phyloP scores from a whole-genome alignment of 305 asterid genomes.

The Coffea humblotiana region DNA sequence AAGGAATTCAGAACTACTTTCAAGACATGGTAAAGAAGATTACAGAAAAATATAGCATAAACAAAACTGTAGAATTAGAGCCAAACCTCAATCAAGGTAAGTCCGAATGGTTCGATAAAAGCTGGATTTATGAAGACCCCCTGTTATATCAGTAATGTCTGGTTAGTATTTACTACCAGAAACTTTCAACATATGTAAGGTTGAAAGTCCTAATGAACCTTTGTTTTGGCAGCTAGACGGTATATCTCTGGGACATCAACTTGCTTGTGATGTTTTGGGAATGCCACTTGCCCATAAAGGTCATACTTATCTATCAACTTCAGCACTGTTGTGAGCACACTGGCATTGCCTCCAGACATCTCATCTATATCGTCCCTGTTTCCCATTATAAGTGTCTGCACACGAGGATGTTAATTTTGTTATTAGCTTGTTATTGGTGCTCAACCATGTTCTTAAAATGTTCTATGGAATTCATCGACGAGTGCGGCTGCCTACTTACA shows the following conservation, averaged over 20 bases:
- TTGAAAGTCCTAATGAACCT: slow-evolving; percentile 41
- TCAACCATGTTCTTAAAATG: background rate
- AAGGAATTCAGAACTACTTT: slow-evolving; percentile 9
- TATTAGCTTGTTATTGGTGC: background rate
- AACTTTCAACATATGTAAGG: background rate
- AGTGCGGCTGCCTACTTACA: slow-evolving; percentile 41
- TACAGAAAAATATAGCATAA: background rate
- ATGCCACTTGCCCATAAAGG: slow-evolving; percentile 90
- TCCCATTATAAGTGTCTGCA: slow-evolving; percentile 90
- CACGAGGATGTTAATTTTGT: background rate
- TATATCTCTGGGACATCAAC: slow-evolving; percentile 86
- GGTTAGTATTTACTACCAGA: slow-evolving; percentile 12
- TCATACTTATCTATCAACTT: slow-evolving; percentile 83
- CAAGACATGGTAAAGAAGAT: background rate
- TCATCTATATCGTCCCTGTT: slow-evolving; percentile 86
- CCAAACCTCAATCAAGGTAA: slow-evolving; percentile 85
- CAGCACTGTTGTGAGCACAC: slow-evolving; percentile 69
- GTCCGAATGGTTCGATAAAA: slow-evolving; percentile 85
- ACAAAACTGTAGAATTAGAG: background rate
- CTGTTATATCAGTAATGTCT: slow-evolving; percentile 35
- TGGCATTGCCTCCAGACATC: slow-evolving; percentile 72
- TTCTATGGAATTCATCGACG: background rate
- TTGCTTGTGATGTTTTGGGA: slow-evolving; percentile 94
- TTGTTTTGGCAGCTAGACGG: slow-evolving; percentile 82
- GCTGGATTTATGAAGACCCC: slow-evolving; percentile 97